Percentiles rank a stretch among this genome's conserved stretches.
Conservation (phyloP, 2,329 filamentous ascomycete genomes). For the Hypocreales sp. region DNA sequence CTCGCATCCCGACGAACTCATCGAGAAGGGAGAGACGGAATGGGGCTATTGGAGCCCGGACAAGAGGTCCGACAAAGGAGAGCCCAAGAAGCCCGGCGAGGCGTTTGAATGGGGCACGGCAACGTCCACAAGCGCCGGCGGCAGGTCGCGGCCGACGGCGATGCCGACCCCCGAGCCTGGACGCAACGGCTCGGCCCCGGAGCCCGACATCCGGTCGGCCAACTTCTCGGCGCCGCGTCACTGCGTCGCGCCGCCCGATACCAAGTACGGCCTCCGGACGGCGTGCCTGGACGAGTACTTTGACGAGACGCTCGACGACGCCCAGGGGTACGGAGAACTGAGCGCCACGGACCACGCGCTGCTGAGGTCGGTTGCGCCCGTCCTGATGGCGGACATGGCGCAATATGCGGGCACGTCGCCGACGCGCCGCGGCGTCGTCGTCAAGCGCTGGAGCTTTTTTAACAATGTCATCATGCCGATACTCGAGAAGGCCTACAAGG, state of each 20-base stretch:
- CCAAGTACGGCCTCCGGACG: conserved; percentile 9
- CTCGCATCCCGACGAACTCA: conserved; percentile 8
- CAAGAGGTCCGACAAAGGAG: neutral
- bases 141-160: too few species aligned
- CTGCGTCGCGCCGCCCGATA: conserved; percentile 7
- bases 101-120: neutral
- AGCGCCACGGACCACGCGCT: neutral
- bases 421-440: neutral
- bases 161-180: too few species aligned
- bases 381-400: neutral
- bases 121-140: neutral
- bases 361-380: neutral
- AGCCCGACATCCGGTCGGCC: too few species aligned
- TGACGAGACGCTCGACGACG: conserved; percentile 12
- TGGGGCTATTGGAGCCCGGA: conserved; percentile 11
- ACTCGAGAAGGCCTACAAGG: neutral
- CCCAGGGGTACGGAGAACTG: conserved; percentile 6
- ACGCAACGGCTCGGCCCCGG: too few species aligned
- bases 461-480: neutral
- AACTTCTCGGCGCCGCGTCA: neutral
- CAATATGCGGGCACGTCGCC: neutral
- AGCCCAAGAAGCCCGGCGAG: neutral
- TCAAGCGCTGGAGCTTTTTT: neutral
- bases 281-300: conserved; percentile 12
- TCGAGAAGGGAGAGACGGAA: conserved; percentile 8